A percentile compares a stretch with the other conserved stretches of the same genome.
Evolutionary conservation across 225 moss, liverwort and hornwort species (phyloP).

Genomic region (Asterella californica): DNA sequence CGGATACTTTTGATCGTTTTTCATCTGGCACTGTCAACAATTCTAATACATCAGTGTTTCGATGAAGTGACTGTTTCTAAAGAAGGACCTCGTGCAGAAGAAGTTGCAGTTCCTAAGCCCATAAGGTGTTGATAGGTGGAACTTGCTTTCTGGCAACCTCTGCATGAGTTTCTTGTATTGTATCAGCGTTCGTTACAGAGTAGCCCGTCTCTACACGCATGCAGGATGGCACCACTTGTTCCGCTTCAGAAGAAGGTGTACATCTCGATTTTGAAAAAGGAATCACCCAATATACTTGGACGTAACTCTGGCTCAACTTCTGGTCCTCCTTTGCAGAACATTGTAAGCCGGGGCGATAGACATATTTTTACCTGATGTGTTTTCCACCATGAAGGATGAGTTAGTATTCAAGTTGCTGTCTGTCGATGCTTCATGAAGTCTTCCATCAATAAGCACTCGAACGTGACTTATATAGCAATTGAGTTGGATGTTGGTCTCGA

Average conservation of each 20-base stretch:
- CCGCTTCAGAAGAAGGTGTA: constrained; percentile 76
- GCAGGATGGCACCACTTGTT: constrained; percentile 66
- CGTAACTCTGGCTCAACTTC: constrained; percentile 42
- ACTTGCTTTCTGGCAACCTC: neutral
- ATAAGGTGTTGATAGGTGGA: neutral
- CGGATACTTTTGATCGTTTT: neutral
- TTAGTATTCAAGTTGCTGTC: neutral
- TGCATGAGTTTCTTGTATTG: neutral
- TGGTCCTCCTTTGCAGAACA: constrained; percentile 59
- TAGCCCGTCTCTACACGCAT: neutral
- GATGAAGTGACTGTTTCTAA: neutral
- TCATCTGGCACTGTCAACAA: neutral
- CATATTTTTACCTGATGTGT: neutral
- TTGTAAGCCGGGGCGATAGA: constrained; percentile 42
- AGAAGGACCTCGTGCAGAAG: neutral
- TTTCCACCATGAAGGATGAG: neutral
- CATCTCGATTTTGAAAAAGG: constrained; percentile 74
- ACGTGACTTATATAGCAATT: neutral
- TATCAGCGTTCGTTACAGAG: neutral
- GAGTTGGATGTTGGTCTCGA: neutral
- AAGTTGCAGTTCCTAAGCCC: neutral
- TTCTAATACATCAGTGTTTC: no score
- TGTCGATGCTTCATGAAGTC: neutral
- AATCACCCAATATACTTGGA: constrained; percentile 65
- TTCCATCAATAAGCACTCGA: neutral